Evolutionary conservation across 352 stramenopile genomes (phyloP), one percentile per base, ranked within the genome.

Genomic region (Globisporangium camurandrum): DNA sequence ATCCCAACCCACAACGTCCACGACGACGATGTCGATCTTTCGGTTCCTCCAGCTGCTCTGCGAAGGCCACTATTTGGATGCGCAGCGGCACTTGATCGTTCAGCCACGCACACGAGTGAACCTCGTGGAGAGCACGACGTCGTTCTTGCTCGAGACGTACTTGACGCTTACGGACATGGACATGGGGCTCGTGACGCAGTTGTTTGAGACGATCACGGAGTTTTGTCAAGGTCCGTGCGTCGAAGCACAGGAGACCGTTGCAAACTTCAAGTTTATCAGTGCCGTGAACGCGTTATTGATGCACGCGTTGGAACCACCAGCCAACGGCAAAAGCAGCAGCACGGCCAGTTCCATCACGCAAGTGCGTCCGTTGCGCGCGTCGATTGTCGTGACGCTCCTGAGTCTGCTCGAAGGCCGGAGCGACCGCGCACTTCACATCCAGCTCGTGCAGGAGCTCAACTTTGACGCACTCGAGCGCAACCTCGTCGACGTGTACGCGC

Each of bases 161-260:
- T 47, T 80, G 9, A 56, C 63, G 1, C 49, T 86, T 8, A 67
- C 68, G 5, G 64, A 80, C 42, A 30, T 71, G n/a, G 67, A 84
- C 22, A 60, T 85, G 9, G 64, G 49, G 2, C 51, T 90, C 23
- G 58, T 88, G 3, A 83, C 75, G 5, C 78, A 90, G 51, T 31
- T 90, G 2, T 86, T 90, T 49, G 74, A 86, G 36, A 88, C 78
- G 5, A 80, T 90, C 26, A 76, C 75, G 2, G 78, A 90, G 48
- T 86, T 83, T 49, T 90, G 78, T n/a, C 78, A 90, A 55, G 78
- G 78, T 6, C 78, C 73, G 1, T 90, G 78, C 38, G 51, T 70
- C 11, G 78, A 86, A 71, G 75, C 78, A 0, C 78, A 90, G 52
- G 64, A 82, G 45, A 86, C 73, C 6, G 75, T 88, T 4, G 73